Evolutionary conservation across 2,329 filamentous ascomycete genomes (phyloP), one percentile per base, ranked within the genome.

Genomic region (Trichoderma endophyticum): DNA sequence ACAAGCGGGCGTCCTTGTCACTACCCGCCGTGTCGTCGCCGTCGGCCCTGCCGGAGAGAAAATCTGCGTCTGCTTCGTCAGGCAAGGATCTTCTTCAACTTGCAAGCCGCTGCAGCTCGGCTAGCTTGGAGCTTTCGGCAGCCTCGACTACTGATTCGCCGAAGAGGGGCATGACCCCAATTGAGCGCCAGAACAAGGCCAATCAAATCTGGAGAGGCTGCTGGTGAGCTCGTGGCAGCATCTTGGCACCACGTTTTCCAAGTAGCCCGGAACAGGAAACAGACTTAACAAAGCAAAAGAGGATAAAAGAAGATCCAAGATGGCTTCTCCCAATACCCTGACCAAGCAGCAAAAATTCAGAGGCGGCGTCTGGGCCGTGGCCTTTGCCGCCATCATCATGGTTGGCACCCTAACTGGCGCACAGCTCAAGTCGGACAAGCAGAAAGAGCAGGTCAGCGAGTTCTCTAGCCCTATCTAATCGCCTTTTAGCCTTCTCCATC

Each of bases 371-470:
- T 79, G 79, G 77, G 85, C 85, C n/a, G 81, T 78, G 39, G 84
- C 84, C 39, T 82, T 86, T 73, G 83, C 82, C 3, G 84, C 84
- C 72, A 81, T 86, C 71, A 81, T 85, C 73, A 79, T 83, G 72
- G 84, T 85, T 36, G 85, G 85, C 72, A 78, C 83, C 59, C 80
- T 85, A 61, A 86, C 86, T 71, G 86, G 86, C 66, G 86, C 85
- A 7, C 83, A 84, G 60, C 76, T 87, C 60, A 87, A 86, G 78
- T 81, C 82, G 62, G 83, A 86, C 72, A 80, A 82, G 72, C 84
- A 87, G 73, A 85, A 82, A 75, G 78, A 81, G 73, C 78, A 84
- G 76, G 85, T 86, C 72, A 71, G 71, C 30, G 7, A 12, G 18
- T 18, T 34, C 57, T 12, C 4, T 11, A 30, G 18, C 26, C 11